Evolutionary conservation across 345 rosid species (phyloP).

Genomic region (Turritis glabra): DNA sequence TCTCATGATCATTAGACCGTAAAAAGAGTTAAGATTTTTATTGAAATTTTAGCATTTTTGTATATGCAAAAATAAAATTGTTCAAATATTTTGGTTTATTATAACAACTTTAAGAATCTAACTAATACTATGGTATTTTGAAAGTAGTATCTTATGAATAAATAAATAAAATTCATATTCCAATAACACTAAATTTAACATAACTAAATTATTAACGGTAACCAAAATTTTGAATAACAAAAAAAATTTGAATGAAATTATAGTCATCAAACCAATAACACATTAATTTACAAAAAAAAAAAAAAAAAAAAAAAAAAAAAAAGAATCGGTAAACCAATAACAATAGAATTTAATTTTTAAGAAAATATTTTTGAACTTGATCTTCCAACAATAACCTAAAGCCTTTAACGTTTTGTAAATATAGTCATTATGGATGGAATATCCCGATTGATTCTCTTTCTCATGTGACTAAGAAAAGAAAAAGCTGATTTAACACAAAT

Average conservation of each 20-base stretch:
- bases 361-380: too few species aligned
- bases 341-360: too few species aligned
- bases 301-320: too few species aligned
- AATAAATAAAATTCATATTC: not conserved
- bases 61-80: too few species aligned
- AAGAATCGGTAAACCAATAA: too few species aligned
- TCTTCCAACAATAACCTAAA: not conserved
- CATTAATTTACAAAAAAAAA: not conserved
- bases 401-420: not conserved
- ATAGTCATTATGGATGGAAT: not conserved
- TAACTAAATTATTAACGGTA: not conserved
- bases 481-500: not conserved
- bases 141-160: not conserved
- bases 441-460: not conserved
- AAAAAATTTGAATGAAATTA: not conserved
- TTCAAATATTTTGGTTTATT: too few species aligned
- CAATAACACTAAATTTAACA: not conserved
- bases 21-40: not conserved
- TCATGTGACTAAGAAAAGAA: too few species aligned
- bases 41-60: not conserved
- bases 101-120: not conserved
- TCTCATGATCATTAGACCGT: constrained; percentile 12
- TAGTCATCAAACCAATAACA: not conserved
- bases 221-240: not conserved
- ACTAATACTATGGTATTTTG: not conserved